Base-by-base conservation (phyloP, 495 filamentous ascomycete genomes). In the Penicillium steckii region DNA sequence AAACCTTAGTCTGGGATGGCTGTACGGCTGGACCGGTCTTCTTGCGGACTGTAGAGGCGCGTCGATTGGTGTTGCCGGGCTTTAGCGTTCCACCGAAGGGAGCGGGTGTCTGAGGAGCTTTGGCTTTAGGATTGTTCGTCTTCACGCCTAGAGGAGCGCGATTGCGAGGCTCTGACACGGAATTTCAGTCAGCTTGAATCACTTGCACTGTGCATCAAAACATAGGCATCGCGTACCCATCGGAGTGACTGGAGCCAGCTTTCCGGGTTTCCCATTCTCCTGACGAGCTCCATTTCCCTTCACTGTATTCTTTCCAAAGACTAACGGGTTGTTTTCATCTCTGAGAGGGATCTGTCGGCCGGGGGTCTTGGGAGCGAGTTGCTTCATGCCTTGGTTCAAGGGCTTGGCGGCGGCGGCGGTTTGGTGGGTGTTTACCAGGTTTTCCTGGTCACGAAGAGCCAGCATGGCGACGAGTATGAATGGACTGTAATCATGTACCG, bases 71-170 rank as follows among this genome's bases (percentile, higher is more conserved):
- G 59, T 74, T 79, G 42, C 70, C 71, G 25, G 69, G 62, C 55
- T 81, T 77, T 48, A 69, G 60, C n/a, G 67, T 71, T 32, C 68
- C 73, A 26, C 61, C 56, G 30, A 72, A 70, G 8, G 76, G 76
- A 23, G 73, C 80, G 1, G 84, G 84, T 4, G 83, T 90, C 57
- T 86, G 83, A 30, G 85, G 78, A 4, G 79, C 79, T 61, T 78
- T 88, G 45, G 88, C 80, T 74, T 94, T 97, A 33, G 88, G 89
- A 70, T 99, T 99, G 37, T 94, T 97, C 0, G 93, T 97, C 70
- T 99, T 99, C 75, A 85, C 80, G 30, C 95, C 95, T 44, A 97
- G 71, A 3, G 89, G 86, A 32, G 94, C 91, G 53, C 91, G 85
- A 41, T 79, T 87, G 33, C 84, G 82, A 41, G 85, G 80, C 38